Evolutionary conservation across 352 stramenopile genomes (phyloP).

Genomic region (Pythium phragmitis): DNA sequence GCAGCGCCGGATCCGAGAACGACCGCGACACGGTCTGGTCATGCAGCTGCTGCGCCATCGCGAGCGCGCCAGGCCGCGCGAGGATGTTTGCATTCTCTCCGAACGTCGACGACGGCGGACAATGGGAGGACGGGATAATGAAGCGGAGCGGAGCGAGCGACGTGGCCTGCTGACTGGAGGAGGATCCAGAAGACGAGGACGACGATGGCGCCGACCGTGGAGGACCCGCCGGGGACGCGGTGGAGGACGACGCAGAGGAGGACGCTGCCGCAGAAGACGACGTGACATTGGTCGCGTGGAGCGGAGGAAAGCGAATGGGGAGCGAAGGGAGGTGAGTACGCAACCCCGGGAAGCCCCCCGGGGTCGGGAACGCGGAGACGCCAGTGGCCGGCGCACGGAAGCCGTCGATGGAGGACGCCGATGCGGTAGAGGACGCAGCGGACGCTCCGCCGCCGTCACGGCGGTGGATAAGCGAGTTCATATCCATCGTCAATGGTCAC

Average conservation of each 20-base stretch:
- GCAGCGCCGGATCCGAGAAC: conserved; percentile 19
- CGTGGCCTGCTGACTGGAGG: conserved; percentile 30
- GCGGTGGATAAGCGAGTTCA: conserved; percentile 71
- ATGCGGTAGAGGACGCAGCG: background rate
- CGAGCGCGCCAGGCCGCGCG: background rate
- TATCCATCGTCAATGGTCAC: conserved; percentile 50
- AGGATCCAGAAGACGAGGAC: conserved; percentile 15
- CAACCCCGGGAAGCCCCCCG: conserved; percentile 34
- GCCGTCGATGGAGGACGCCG: conserved; percentile 17
- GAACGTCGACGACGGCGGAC: conserved; percentile 30
- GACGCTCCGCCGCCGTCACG: conserved; percentile 7
- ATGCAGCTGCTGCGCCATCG: conserved; percentile 12
- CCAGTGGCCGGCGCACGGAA: conserved; percentile 30
- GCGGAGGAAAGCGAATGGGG: conserved; percentile 41
- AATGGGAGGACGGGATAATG: conserved; percentile 69
- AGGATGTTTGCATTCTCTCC: conserved; percentile 8
- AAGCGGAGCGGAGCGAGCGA: conserved; percentile 73
- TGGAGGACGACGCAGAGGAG: conserved; percentile 1
- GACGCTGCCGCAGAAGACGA: conserved; percentile 11
- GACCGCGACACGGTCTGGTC: conserved; percentile 15
- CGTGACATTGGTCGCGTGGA: conserved; percentile 18
- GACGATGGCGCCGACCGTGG: conserved; percentile 4
- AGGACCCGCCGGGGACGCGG: conserved; percentile 4
- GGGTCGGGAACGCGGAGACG: conserved; percentile 29
- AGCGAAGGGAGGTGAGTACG: conserved; percentile 45